A percentile compares a stretch with the other conserved stretches of the same genome.
phyloP scores from a whole-genome alignment of 139 green algal species.

The Auxenochlorella pyrenoidosa region DNA sequence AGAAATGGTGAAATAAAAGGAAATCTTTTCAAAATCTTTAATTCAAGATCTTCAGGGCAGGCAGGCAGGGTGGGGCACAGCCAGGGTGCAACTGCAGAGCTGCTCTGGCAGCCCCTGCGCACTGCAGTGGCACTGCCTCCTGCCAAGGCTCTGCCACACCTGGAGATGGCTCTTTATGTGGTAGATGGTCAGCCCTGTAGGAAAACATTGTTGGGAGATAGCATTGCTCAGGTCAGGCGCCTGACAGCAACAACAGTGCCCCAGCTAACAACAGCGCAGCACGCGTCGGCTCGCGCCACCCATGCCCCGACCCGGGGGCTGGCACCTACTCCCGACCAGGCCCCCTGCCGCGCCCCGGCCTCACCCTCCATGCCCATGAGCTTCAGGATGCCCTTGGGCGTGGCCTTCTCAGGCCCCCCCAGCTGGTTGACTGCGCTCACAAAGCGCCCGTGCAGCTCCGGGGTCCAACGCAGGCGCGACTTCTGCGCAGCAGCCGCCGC shows the following conservation, averaged over 20 bases:
- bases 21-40: no score
- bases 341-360: no score
- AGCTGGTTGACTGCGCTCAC: conserved; percentile 72
- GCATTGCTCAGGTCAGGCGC: no score
- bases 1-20: neutral
- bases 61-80: no score
- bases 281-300: neutral
- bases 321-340: neutral
- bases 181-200: conserved; percentile 84
- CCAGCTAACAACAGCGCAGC: no score
- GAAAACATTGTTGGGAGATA: no score
- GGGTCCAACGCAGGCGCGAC: conserved; percentile 77
- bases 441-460: conserved; percentile 81
- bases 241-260: no score
- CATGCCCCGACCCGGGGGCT: neutral
- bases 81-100: no score
- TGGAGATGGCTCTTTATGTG: conserved; percentile 92
- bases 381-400: conserved; percentile 70
- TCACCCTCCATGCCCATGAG: conserved; percentile 62
- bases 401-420: conserved; percentile 64
- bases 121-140: no score
- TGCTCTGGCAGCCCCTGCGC: no score
- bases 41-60: no score
- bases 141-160: no score
- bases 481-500: conserved; percentile 34